Evolutionary conservation across 768 basidiomycete species (phyloP).

Genomic region (Amanita inopinata): DNA sequence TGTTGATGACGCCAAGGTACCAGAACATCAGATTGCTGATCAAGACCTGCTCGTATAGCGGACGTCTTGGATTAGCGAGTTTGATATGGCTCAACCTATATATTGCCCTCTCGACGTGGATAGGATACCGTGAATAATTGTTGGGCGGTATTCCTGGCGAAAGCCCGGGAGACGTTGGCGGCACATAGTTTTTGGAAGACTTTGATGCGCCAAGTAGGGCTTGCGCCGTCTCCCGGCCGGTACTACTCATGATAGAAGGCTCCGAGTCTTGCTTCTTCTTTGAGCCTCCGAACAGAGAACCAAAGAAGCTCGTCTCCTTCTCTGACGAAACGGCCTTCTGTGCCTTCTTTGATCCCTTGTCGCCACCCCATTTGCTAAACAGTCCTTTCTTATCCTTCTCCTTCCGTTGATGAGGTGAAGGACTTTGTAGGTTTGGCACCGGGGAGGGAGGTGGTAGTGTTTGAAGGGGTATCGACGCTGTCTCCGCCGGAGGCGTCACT

Average conservation of each 20-base stretch:
- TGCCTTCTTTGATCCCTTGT: constrained; percentile 41
- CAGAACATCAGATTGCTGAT: constrained; percentile 98
- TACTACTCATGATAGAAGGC: constrained; percentile 28
- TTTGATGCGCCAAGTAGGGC: constrained; percentile 81
- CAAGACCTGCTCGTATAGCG: constrained; percentile 92
- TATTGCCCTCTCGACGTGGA: constrained; percentile 97
- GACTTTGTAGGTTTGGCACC: constrained; percentile 3
- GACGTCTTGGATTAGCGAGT: constrained; percentile 91
- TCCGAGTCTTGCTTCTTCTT: constrained; percentile 77
- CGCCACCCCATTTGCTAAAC: constrained; percentile 57
- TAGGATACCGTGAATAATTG: constrained; percentile 78
- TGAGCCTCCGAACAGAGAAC: constrained; percentile 78
- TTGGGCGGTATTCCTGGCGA: constrained; percentile 31
- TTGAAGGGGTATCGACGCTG: neutral
- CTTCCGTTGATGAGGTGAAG: constrained; percentile 38
- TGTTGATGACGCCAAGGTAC: constrained; percentile 97
- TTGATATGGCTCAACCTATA: constrained; percentile 98
- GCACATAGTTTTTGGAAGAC: constrained; percentile 56
- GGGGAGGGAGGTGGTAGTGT: neutral
- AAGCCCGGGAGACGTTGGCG: constrained; percentile 52
- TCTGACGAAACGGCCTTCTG: constrained; percentile 39
- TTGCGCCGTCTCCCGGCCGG: constrained; percentile 79
- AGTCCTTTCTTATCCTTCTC: constrained; percentile 68
- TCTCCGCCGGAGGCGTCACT: constrained; percentile 19
- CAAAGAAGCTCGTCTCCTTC: constrained; percentile 79